These are phyloP conservation scores for Solanum raphanifolium DNA, from an alignment of 257 asterid genomes.

Conservation along the genomic window DNA sequence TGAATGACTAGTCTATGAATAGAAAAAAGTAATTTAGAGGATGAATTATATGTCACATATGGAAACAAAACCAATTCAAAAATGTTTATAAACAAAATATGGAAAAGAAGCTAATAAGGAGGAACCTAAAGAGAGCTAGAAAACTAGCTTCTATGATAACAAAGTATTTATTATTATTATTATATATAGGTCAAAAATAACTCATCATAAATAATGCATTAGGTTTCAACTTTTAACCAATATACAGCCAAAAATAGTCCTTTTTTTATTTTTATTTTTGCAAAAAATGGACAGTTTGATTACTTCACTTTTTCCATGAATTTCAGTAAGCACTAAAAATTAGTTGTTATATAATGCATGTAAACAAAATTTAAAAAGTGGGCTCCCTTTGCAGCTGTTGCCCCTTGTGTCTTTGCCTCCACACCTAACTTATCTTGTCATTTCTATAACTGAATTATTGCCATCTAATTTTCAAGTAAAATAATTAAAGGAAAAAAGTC, in stretches of 20 bases:
- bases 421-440: conserved; percentile 27
- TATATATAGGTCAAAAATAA: background rate
- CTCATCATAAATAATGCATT: background rate
- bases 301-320: background rate
- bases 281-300: background rate
- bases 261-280: background rate
- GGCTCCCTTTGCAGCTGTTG: conserved; percentile 35
- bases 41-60: background rate
- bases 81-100: background rate
- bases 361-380: conserved; percentile 7
- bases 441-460: conserved; percentile 31
- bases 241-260: background rate
- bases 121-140: background rate
- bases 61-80: background rate
- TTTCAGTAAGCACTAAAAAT: background rate
- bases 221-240: background rate
- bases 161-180: background rate
- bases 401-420: background rate
- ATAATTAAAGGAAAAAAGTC: too few species aligned
- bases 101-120: background rate
- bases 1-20: background rate
- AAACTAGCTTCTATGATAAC: background rate
- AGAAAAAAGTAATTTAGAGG: background rate
- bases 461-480: background rate
- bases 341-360: conserved; percentile 7